Conservation (phyloP, 306 rosid species). For the Gastrolobium villosum region DNA sequence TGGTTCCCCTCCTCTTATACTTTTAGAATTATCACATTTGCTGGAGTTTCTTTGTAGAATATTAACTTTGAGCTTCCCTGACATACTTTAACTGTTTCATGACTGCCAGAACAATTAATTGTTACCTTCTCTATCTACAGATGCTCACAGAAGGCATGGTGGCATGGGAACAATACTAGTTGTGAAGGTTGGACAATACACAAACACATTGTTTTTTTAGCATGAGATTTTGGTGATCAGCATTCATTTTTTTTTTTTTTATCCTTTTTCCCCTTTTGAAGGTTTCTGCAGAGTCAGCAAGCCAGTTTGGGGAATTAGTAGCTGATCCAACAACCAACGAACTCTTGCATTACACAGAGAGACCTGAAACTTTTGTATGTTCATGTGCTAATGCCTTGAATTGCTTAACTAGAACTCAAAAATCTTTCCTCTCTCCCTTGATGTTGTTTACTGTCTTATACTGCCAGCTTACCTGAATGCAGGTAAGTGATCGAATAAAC, state of each 20-base stretch:
- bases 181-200: slow-evolving; percentile 69
- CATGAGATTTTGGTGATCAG: slow-evolving; percentile 36
- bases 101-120: slow-evolving; percentile 33
- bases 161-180: slow-evolving; percentile 97
- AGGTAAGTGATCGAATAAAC: slow-evolving; percentile 94
- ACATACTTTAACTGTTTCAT: slow-evolving; percentile 31
- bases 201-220: slow-evolving; percentile 8
- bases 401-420: slow-evolving; percentile 32
- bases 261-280: slow-evolving; percentile 45
- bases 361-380: slow-evolving; percentile 97
- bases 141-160: slow-evolving; percentile 83
- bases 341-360: slow-evolving; percentile 94
- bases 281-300: slow-evolving; percentile 94
- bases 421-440: slow-evolving; percentile 23
- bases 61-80: slow-evolving; percentile 17
- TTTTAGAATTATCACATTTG: slow-evolving; percentile 19
- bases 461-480: slow-evolving; percentile 48
- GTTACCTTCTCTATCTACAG: slow-evolving; percentile 55
- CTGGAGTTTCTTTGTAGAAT: slow-evolving; percentile 31
- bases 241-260: neutral
- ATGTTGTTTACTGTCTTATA: slow-evolving; percentile 8
- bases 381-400: slow-evolving; percentile 28
- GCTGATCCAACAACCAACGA: slow-evolving; percentile 92
- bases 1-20: neutral
- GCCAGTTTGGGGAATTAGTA: slow-evolving; percentile 89